Evolutionary conservation across 2,329 filamentous ascomycete species (phyloP).

Genomic region (Apiospora hydei): DNA sequence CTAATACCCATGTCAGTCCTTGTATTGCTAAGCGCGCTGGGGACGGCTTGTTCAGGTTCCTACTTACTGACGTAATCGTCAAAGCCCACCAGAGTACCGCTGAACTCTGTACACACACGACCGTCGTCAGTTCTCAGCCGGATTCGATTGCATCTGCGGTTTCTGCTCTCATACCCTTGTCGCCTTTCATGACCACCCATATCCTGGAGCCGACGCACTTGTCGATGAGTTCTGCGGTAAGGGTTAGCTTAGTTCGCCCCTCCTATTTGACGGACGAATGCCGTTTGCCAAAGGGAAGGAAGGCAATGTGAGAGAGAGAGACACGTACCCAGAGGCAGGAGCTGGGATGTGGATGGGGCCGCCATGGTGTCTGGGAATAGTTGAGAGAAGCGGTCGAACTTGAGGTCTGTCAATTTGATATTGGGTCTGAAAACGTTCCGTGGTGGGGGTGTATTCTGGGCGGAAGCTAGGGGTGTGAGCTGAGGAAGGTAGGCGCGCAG

Average conservation of each 20-base stretch:
- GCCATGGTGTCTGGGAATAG: conserved; percentile 25
- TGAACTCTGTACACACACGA: conserved; percentile 74
- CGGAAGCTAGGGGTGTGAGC: conserved; percentile 18
- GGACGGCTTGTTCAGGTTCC: not conserved
- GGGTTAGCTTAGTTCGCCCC: not conserved
- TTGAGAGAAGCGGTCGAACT: not conserved
- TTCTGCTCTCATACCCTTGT: conserved; percentile 74
- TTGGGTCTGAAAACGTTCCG: conserved; percentile 16
- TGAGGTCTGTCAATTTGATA: conserved; percentile 1
- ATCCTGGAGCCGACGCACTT: conserved; percentile 98
- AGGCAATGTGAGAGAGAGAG: not conserved
- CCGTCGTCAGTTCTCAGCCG: not conserved
- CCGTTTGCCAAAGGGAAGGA: not conserved
- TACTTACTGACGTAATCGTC: conserved; percentile 99
- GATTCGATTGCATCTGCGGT: not conserved
- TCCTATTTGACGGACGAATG: not conserved
- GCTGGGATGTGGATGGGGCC: conserved; percentile 26
- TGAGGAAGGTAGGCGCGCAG: conserved; percentile 11
- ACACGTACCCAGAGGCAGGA: conserved; percentile 27
- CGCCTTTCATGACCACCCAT: conserved; percentile 99
- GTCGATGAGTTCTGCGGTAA: conserved; percentile 85
- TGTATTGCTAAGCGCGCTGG: not conserved
- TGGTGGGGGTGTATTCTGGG: conserved; percentile 17
- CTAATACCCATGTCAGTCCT: conserved; percentile 52
- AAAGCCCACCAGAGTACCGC: conserved; percentile 91